Conservation (phyloP, 768 basidiomycete genomes). For the Serendipita sp. region DNA sequence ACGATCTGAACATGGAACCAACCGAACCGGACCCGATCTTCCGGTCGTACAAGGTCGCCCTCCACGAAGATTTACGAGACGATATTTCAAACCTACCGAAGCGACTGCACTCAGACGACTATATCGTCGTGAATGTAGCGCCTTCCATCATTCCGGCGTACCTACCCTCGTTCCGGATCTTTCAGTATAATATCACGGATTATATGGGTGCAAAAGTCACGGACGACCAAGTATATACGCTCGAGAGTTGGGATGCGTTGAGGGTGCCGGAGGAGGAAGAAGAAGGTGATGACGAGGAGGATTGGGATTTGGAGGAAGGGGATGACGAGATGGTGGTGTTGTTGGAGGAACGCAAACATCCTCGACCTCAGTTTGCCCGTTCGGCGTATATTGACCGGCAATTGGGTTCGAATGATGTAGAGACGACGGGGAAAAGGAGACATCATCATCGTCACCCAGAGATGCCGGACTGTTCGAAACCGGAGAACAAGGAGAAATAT, state of each 20-base stretch:
- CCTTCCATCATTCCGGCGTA: slow-evolving; percentile 84
- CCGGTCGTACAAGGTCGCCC: slow-evolving; percentile 18
- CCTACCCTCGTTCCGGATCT: slow-evolving; percentile 64
- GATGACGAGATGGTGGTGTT: slow-evolving; percentile 16
- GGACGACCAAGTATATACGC: neutral
- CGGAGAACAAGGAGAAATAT: slow-evolving; percentile 42
- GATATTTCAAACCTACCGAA: slow-evolving; percentile 53
- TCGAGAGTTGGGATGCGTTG: neutral
- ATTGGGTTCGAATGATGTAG: neutral
- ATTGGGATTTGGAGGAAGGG: slow-evolving; percentile 9
- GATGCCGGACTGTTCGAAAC: slow-evolving; percentile 30
- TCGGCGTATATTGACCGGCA: neutral
- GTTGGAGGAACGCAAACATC: slow-evolving; percentile 12
- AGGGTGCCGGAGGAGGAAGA: slow-evolving; percentile 7
- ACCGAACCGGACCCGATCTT: neutral
- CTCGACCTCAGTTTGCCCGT: neutral
- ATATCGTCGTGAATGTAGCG: slow-evolving; percentile 61
- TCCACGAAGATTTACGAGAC: slow-evolving; percentile 42
- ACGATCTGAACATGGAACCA: neutral
- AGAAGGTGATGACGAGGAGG: slow-evolving; percentile 10
- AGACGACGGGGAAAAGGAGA: neutral
- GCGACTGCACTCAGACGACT: slow-evolving; percentile 41
- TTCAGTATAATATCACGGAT: slow-evolving; percentile 63
- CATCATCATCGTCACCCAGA: slow-evolving; percentile 23
- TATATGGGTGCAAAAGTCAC: neutral